A percentile compares a stretch with the other conserved stretches of the same genome.
Conservation (phyloP, 2,329 filamentous ascomycete genomes). For the Ophiosphaerella narmari region DNA sequence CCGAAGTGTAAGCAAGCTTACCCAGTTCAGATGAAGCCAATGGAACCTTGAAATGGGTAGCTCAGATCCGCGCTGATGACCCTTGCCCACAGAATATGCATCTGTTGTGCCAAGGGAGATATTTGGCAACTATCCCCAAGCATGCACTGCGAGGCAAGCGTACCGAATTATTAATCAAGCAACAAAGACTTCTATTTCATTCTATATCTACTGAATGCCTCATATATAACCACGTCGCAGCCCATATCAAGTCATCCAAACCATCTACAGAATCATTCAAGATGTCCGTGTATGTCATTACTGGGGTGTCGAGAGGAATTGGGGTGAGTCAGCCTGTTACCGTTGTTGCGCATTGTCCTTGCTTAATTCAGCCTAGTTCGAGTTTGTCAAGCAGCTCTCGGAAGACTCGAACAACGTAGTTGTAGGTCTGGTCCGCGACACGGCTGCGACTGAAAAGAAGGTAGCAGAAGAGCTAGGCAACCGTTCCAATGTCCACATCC, state of each 20-base stretch:
- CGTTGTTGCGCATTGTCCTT: not conserved
- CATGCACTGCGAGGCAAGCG: not conserved
- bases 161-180: not conserved
- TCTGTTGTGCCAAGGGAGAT: not conserved
- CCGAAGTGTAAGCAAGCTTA: no score
- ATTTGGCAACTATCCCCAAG: not conserved
- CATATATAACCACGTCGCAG: constrained; percentile 1
- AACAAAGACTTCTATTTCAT: not conserved
- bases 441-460: constrained; percentile 50
- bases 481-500: constrained; percentile 25
- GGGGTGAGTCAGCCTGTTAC: constrained; percentile 25
- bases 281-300: constrained; percentile 35
- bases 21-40: not conserved
- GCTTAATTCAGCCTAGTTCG: constrained; percentile 47
- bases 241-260: not conserved
- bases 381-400: constrained; percentile 56
- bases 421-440: constrained; percentile 43
- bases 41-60: no score
- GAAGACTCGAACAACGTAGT: constrained; percentile 39
- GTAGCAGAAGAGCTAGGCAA: constrained; percentile 47
- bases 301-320: constrained; percentile 33
- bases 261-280: constrained; percentile 1
- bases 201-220: not conserved
- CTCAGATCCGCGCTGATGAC: not conserved
- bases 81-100: not conserved